These are phyloP conservation scores for Podospora didyma DNA, from an alignment of 495 filamentous ascomycete genomes.

Conservation along the genomic window DNA sequence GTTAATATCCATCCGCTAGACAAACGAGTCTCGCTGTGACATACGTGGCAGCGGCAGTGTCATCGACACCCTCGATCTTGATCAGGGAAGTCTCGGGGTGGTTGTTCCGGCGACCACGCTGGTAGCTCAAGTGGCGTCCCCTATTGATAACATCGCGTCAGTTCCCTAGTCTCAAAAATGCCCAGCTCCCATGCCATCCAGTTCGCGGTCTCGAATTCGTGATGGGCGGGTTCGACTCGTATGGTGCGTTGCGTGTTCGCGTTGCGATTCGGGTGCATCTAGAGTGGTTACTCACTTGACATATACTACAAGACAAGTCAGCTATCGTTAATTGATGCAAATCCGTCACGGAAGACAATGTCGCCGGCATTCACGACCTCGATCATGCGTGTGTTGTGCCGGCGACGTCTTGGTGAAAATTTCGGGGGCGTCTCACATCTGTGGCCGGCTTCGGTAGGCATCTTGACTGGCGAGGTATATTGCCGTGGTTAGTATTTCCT, in stretches of 20 bases:
- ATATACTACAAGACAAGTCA: slow-evolving; percentile 62
- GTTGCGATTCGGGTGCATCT: slow-evolving; percentile 25
- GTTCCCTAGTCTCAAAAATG: slow-evolving; percentile 10
- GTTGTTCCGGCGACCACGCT: slow-evolving; percentile 78
- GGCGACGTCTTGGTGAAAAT: slow-evolving; percentile 5
- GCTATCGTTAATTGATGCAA: slow-evolving; percentile 9
- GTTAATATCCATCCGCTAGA: slow-evolving; percentile 23
- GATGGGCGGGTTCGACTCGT: not conserved
- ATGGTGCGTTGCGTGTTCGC: slow-evolving; percentile 7
- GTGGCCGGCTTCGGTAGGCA: slow-evolving; percentile 81
- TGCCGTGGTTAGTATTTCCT: slow-evolving; percentile 31
- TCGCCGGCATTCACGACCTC: slow-evolving; percentile 5
- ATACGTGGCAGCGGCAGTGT: slow-evolving; percentile 77
- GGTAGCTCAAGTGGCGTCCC: slow-evolving; percentile 91
- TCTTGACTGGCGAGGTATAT: slow-evolving; percentile 51
- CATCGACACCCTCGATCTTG: slow-evolving; percentile 95
- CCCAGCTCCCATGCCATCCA: not conserved
- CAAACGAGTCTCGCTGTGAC: slow-evolving; percentile 27
- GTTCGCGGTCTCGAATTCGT: not conserved
- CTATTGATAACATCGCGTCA: slow-evolving; percentile 46
- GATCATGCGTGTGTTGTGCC: slow-evolving; percentile 2
- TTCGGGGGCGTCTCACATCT: slow-evolving; percentile 60
- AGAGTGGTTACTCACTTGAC: slow-evolving; percentile 72
- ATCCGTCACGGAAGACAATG: slow-evolving; percentile 1
- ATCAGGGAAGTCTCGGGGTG: slow-evolving; percentile 85